Conservation (phyloP, 495 filamentous ascomycete species). For the Daldinia childiae region DNA sequence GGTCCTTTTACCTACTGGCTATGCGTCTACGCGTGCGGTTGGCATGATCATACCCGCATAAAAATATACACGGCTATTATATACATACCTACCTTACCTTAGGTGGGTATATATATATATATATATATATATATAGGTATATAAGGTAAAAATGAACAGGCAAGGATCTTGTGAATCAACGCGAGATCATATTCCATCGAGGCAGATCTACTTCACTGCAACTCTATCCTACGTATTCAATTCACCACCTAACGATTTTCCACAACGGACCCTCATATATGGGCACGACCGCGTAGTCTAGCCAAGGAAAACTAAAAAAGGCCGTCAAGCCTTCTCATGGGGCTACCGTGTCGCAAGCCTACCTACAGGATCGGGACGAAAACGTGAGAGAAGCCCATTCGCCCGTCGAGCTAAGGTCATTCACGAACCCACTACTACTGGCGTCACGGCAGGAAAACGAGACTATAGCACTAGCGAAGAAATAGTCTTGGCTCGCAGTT, state of each 20-base stretch:
- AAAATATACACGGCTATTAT: conserved; percentile 9
- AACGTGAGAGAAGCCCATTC: conserved; percentile 26
- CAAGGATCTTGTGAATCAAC: conserved; percentile 9
- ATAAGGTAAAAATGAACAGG: not conserved
- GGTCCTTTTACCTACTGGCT: conserved; percentile 14
- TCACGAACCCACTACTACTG: not conserved
- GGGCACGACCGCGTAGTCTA: not conserved
- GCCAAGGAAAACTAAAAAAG: not conserved
- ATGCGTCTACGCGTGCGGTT: conserved; percentile 26
- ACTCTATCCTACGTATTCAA: not conserved
- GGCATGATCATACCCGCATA: conserved; percentile 11
- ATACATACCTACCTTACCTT: no score
- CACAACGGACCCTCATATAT: not conserved
- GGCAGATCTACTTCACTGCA: not conserved
- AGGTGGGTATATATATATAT: no score
- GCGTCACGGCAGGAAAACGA: conserved; percentile 20
- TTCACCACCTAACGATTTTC: not conserved
- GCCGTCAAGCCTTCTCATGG: not conserved
- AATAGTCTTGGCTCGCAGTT: conserved; percentile 6
- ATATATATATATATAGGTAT: not conserved
- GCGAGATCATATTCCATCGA: conserved; percentile 15
- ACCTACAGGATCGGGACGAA: conserved; percentile 42
- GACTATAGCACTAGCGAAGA: not conserved
- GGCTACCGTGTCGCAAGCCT: conserved; percentile 33
- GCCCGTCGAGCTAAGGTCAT: conserved; percentile 14